These are phyloP conservation scores for Elongisporangium prolatum DNA, from an alignment of 352 stramenopile species.

Conservation along the genomic window DNA sequence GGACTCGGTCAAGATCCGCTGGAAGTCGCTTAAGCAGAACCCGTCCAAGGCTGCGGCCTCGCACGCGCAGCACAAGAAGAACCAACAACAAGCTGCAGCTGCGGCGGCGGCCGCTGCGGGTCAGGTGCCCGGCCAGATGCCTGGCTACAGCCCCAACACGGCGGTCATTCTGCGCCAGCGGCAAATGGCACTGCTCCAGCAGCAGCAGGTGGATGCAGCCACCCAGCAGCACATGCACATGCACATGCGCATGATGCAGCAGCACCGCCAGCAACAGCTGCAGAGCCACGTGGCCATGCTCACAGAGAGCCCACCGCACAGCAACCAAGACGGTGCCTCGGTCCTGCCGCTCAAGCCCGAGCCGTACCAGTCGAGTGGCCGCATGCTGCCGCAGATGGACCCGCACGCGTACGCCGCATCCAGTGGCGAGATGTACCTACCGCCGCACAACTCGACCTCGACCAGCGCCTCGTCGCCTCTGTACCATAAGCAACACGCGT, in stretches of 20 bases:
- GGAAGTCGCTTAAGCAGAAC: constrained; percentile 88
- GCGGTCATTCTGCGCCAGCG: constrained; percentile 59
- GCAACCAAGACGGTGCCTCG: neutral
- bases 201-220: constrained; percentile 62
- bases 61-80: constrained; percentile 76
- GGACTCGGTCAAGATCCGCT: constrained; percentile 94
- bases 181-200: constrained; percentile 63
- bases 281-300: constrained; percentile 42
- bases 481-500: neutral
- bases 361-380: constrained; percentile 23
- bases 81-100: constrained; percentile 53
- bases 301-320: constrained; percentile 14
- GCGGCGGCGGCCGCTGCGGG: constrained; percentile 13
- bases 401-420: neutral
- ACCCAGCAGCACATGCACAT: constrained; percentile 71
- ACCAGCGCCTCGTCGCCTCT: neutral
- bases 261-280: constrained; percentile 57
- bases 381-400: constrained; percentile 14
- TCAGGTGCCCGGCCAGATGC: constrained; percentile 35
- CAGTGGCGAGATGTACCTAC: neutral
- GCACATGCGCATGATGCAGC: constrained; percentile 58
- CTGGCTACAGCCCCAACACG: constrained; percentile 42
- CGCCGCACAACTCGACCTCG: neutral
- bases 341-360: constrained; percentile 20
- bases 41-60: constrained; percentile 70